These are phyloP conservation scores for Geopyxis carbonaria DNA, from an alignment of 495 filamentous ascomycete species.

Conservation along the genomic window DNA sequence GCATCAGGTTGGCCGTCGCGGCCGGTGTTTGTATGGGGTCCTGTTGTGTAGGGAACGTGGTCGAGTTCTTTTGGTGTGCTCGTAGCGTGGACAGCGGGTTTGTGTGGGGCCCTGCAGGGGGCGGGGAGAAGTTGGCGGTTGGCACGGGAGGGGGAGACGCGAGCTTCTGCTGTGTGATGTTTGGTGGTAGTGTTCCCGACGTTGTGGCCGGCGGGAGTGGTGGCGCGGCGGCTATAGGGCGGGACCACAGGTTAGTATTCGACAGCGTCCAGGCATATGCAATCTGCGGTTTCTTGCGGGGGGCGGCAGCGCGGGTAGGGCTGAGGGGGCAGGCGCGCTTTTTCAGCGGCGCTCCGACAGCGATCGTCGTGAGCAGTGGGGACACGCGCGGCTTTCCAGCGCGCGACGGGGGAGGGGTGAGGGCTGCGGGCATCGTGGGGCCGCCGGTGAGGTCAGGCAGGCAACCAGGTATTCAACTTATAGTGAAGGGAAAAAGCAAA, in stretches of 20 bases:
- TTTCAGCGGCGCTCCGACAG: too few relatives aligned
- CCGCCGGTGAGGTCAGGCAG: too few relatives aligned
- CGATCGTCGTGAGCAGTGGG: too few relatives aligned
- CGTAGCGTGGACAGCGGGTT: conserved; percentile 20
- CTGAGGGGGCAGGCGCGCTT: too few relatives aligned
- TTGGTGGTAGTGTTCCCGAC: neutral
- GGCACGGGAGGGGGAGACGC: neutral
- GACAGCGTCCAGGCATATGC: conserved; percentile 3
- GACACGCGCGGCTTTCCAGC: too few relatives aligned
- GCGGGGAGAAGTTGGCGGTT: conserved; percentile 10
- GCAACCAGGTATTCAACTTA: too few relatives aligned
- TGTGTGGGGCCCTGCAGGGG: conserved; percentile 3
- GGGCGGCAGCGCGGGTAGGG: too few relatives aligned
- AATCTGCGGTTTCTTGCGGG: too few relatives aligned
- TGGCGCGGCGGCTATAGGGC: conserved; percentile 1
- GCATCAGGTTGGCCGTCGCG: conserved; percentile 28
- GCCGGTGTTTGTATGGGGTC: conserved; percentile 18
- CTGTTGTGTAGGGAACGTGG: conserved; percentile 13
- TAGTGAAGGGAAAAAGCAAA: too few relatives aligned
- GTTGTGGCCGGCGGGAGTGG: conserved; percentile 1
- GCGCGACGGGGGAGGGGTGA: too few relatives aligned
- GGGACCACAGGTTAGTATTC: conserved; percentile 2
- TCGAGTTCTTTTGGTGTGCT: conserved; percentile 15
- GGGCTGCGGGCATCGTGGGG: too few relatives aligned
- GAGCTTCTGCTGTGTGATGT: neutral